phyloP scores from a whole-genome alignment of 176 grass and related monocot genomes.

The Musa beccarii region DNA sequence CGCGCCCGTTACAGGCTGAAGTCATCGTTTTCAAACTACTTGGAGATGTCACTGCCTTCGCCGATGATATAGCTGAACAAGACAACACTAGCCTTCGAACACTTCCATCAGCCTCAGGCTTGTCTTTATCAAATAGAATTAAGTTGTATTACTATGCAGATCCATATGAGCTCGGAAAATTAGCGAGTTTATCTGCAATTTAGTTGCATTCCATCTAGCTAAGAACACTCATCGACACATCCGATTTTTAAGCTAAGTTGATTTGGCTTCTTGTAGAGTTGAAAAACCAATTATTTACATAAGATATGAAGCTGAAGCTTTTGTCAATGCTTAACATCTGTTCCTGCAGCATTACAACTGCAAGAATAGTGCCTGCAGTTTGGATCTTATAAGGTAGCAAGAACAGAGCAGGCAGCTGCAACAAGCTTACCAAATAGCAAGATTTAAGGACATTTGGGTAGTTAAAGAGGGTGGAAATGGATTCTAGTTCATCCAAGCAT shows the following conservation, averaged over 20 bases:
- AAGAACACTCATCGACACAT: background rate
- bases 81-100: conserved; percentile 57
- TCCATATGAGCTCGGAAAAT: conserved; percentile 85
- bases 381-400: too few species aligned
- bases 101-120: conserved; percentile 64
- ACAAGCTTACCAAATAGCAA: too few species aligned
- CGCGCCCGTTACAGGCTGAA: conserved; percentile 44
- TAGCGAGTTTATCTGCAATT: conserved; percentile 60
- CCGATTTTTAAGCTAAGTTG: background rate
- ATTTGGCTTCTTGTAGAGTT: background rate
- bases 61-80: conserved; percentile 76
- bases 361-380: too few species aligned
- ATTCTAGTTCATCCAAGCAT: too few species aligned
- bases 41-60: conserved; percentile 75
- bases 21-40: conserved; percentile 68
- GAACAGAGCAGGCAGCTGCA: too few species aligned
- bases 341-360: too few species aligned
- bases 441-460: too few species aligned
- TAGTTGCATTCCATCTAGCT: conserved; percentile 17
- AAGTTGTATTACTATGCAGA: conserved; percentile 92
- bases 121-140: conserved; percentile 81
- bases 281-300: background rate
- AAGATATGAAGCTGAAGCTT: background rate
- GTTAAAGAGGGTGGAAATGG: too few species aligned
- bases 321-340: too few species aligned